Conservation (phyloP, 164 flowering plant species). For the Vitis rotundifolia region DNA sequence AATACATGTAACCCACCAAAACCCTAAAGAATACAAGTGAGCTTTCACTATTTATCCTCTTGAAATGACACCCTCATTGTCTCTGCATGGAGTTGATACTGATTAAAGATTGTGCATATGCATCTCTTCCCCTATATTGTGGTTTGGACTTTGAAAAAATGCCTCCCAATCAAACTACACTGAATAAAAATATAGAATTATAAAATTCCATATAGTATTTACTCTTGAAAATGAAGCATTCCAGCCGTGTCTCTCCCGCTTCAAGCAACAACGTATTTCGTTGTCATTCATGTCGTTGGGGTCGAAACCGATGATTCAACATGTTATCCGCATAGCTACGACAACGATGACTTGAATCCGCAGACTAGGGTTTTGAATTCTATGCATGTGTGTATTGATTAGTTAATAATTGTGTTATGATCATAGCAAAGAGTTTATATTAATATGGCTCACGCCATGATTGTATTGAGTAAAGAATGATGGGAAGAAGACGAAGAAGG, state of each 20-base stretch:
- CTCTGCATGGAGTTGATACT: neutral
- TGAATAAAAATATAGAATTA: neutral
- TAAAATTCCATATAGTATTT: neutral
- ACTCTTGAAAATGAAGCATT: conserved; percentile 26
- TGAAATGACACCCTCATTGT: conserved; percentile 25
- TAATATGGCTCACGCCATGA: too few species aligned
- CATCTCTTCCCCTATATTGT: conserved; percentile 23
- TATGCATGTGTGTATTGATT: too few species aligned
- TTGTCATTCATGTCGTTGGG: conserved; percentile 7
- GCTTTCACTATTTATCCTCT: neutral
- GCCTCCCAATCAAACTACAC: conserved; percentile 56
- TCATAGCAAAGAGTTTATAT: too few species aligned
- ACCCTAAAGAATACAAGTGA: too few species aligned
- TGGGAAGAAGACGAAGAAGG: neutral
- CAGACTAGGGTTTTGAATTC: too few species aligned
- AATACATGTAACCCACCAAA: too few species aligned
- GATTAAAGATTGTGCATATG: neutral
- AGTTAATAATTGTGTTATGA: too few species aligned
- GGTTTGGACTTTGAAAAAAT: conserved; percentile 52
- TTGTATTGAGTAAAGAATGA: too few species aligned
- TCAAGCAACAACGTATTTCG: conserved; percentile 22
- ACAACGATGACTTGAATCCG: too few species aligned
- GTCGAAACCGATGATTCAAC: conserved; percentile 22
- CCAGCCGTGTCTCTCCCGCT: conserved; percentile 26
- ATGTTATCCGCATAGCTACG: neutral